A percentile compares a stretch with the other conserved stretches of the same genome.
Evolutionary conservation across 1,284 basidiomycete genomes (phyloP).

Genomic region (Melanopsichium pennsylvanicum): DNA sequence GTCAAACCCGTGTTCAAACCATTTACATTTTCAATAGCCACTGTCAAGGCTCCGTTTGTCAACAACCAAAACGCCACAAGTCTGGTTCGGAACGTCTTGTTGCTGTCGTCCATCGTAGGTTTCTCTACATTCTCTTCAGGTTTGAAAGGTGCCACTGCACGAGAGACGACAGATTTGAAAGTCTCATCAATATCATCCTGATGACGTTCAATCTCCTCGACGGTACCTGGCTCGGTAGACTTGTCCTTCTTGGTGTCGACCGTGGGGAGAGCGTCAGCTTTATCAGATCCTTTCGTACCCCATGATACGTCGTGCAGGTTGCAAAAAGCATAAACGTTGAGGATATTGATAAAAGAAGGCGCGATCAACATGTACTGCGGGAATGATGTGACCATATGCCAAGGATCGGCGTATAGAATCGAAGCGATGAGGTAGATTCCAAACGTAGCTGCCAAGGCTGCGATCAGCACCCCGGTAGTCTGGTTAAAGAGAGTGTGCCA

Average conservation of each 20-base stretch:
- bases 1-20: conserved; percentile 71
- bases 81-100: conserved; percentile 66
- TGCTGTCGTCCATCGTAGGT: conserved; percentile 74
- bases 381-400: conserved; percentile 98
- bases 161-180: conserved; percentile 91
- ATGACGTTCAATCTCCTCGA: conserved; percentile 70
- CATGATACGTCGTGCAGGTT: conserved; percentile 72
- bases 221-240: conserved; percentile 74
- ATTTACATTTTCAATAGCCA: conserved; percentile 84
- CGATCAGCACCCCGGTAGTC: conserved; percentile 60
- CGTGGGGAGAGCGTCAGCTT: conserved; percentile 90
- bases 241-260: conserved; percentile 76
- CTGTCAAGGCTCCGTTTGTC: conserved; percentile 71
- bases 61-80: conserved; percentile 65
- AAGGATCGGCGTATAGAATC: conserved; percentile 92
- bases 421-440: conserved; percentile 74
- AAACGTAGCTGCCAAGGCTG: conserved; percentile 62
- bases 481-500: conserved; percentile 49
- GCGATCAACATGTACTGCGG: conserved; percentile 84
- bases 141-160: conserved; percentile 84
- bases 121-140: conserved; percentile 77
- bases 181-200: conserved; percentile 90
- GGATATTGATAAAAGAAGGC: conserved; percentile 88
- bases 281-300: conserved; percentile 96
- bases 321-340: conserved; percentile 96